Evolutionary conservation across 331 rosid genomes (phyloP), one percentile per base, ranked within the genome.

Genomic region (Saraca asoca): DNA sequence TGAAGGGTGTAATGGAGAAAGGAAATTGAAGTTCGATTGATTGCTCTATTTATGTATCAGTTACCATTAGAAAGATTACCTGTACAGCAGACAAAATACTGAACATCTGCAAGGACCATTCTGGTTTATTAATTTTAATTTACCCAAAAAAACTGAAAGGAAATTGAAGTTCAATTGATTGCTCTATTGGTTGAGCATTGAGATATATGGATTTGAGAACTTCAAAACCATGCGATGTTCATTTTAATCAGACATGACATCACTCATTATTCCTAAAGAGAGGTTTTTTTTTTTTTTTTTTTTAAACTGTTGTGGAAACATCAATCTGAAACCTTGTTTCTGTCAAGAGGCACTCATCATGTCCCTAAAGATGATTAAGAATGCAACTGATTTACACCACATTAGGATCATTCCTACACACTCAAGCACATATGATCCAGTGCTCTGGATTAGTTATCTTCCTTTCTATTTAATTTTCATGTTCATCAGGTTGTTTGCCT

Each of bases 401-500:
- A 58, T 65, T 34, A 12, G 58, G 19, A 56, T 39, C 54, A 44
- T 16, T 29, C 37, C 44, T 51, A 14, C n/a, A 15, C 7, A 6
- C 15, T 24, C 31, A 24, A 31, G 16, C 62, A 38, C 18, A 19
- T 24, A 7, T 56, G 35, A 48, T 73, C 56, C 42, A 60, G 64
- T 64, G 60, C 60, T 51, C 50, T 66, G 59, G 45, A 37, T 64
- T 9, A 42, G 12, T 74, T 41, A 31, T 56, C 70, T 51, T 48
- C 13, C 13, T 8, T 14, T 43, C 31, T 69, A 11, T 66, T 72
- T 31, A 55, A 41, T 57, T 45, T 73, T 39, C 64, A 14, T 62
- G 15, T 49, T 49, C 48, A 17, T 42, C 79, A 92, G 98, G 94
- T 89, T 62, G 80, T 80, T 67, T 87, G 86, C 51, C 69, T 56